Conservation (phyloP, 208 protist species). For the Acanthamoeba castellanii region DNA sequence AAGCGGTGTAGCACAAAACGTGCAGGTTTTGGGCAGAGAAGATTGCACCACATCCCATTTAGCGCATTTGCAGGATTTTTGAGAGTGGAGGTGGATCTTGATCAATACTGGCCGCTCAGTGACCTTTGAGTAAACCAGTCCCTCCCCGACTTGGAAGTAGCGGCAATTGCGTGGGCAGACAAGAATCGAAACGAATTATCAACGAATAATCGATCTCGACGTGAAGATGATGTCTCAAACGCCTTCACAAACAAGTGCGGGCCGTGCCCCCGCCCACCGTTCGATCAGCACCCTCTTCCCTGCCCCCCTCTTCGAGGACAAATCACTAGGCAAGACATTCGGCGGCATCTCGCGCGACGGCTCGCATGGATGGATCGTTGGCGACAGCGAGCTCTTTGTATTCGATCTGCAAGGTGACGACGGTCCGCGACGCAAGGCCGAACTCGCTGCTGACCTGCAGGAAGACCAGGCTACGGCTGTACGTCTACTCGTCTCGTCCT, state of each 20-base stretch:
- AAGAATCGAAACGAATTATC: no score
- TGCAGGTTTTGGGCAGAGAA: no score
- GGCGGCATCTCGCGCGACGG: constrained; percentile 3
- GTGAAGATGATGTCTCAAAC: no score
- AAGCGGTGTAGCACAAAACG: no score
- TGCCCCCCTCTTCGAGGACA: not conserved
- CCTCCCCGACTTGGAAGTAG: no score
- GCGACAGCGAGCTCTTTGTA: not conserved
- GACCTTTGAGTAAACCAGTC: no score
- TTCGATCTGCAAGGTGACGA: not conserved
- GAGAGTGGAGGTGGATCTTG: no score
- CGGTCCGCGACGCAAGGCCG: constrained; percentile 10
- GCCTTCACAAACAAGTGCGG: not conserved
- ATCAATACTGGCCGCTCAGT: no score
- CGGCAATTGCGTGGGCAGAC: no score
- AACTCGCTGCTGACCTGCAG: constrained; percentile 26
- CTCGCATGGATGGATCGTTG: constrained; percentile 11
- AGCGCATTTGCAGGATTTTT: no score
- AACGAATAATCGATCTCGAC: no score
- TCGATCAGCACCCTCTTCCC: not conserved
- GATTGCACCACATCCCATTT: no score
- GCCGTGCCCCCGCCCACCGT: not conserved
- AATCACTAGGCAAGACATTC: not conserved
- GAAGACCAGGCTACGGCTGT: not conserved
- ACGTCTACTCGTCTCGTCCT: not conserved